Percentiles rank a stretch among this genome's conserved stretches.
phyloP scores from a whole-genome alignment of 2,329 filamentous ascomycete species.

The Cladosporium sp. region DNA sequence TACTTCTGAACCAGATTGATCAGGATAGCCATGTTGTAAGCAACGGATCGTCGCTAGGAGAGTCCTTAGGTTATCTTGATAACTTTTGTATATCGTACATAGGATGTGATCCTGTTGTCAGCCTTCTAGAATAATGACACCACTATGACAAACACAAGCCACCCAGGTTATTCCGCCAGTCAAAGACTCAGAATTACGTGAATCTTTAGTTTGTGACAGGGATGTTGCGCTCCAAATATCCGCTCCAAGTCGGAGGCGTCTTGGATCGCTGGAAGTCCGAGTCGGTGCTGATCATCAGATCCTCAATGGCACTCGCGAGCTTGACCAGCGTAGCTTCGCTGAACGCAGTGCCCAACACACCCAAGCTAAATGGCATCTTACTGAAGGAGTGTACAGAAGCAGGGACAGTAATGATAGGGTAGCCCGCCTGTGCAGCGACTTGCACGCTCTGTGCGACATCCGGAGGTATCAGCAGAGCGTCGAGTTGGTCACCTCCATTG shows the following conservation, averaged over 20 bases:
- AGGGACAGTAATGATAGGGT: slow-evolving; percentile 71
- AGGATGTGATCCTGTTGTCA: neutral
- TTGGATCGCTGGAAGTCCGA: slow-evolving; percentile 33
- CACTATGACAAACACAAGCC: neutral
- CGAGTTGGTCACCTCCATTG: slow-evolving; percentile 48
- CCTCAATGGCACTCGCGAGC: slow-evolving; percentile 50
- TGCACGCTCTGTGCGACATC: slow-evolving; percentile 69
- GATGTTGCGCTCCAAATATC: slow-evolving; percentile 43
- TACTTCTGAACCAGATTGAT: neutral
- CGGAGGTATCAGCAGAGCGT: slow-evolving; percentile 68
- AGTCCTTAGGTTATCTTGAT: neutral
- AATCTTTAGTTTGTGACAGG: slow-evolving; percentile 28
- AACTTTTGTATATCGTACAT: neutral
- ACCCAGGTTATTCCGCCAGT: neutral
- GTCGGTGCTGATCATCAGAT: slow-evolving; percentile 35
- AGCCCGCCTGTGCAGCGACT: slow-evolving; percentile 74
- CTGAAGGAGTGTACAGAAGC: slow-evolving; percentile 55
- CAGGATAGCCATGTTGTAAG: neutral
- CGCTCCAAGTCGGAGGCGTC: slow-evolving; percentile 43
- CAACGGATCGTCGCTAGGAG: neutral
- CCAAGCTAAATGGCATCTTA: slow-evolving; percentile 50
- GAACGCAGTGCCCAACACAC: slow-evolving; percentile 41
- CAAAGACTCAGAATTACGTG: neutral
- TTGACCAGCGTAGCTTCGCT: slow-evolving; percentile 37
- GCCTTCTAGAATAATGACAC: neutral